phyloP scores from a whole-genome alignment of 108 stramenopile species.

The Pseudonitzschia pungens region DNA sequence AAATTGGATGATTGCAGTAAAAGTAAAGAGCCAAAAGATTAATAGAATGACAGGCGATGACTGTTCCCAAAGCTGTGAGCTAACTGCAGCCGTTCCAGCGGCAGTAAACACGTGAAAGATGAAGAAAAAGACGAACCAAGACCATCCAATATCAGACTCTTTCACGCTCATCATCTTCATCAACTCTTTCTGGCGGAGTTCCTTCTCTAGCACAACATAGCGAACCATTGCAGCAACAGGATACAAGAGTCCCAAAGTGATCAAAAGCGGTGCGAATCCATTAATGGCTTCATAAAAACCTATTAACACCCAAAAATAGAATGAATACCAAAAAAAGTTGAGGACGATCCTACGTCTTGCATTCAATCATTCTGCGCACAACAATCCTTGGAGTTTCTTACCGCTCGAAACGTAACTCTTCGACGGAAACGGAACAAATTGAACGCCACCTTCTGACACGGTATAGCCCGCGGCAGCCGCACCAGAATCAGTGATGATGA shows the following conservation, averaged over 20 bases:
- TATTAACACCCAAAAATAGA: neutral
- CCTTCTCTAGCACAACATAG: conserved; percentile 68
- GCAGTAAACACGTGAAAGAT: conserved; percentile 58
- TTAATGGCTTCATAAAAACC: conserved; percentile 37
- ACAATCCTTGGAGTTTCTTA: conserved; percentile 31
- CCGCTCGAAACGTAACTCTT: conserved; percentile 48
- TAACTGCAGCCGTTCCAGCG: conserved; percentile 42
- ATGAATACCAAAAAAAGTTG: neutral
- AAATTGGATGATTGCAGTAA: conserved; percentile 49
- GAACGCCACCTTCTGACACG: conserved; percentile 55
- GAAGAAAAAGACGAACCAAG: conserved; percentile 71
- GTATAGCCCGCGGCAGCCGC: conserved; percentile 30
- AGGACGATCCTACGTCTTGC: conserved; percentile 38
- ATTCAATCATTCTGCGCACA: conserved; percentile 48
- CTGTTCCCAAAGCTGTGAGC: conserved; percentile 48
- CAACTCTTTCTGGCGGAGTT: conserved; percentile 80
- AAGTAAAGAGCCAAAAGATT: conserved; percentile 66
- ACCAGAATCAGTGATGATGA: conserved; percentile 55
- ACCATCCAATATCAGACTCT: conserved; percentile 69
- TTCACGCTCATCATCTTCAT: conserved; percentile 89
- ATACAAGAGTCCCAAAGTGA: conserved; percentile 64
- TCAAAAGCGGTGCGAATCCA: conserved; percentile 41
- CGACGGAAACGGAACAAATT: conserved; percentile 67
- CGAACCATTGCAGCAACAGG: conserved; percentile 66
- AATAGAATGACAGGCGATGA: conserved; percentile 45